Conservation (phyloP, 2,329 filamentous ascomycete species). For the Claviceps quebecensis region DNA sequence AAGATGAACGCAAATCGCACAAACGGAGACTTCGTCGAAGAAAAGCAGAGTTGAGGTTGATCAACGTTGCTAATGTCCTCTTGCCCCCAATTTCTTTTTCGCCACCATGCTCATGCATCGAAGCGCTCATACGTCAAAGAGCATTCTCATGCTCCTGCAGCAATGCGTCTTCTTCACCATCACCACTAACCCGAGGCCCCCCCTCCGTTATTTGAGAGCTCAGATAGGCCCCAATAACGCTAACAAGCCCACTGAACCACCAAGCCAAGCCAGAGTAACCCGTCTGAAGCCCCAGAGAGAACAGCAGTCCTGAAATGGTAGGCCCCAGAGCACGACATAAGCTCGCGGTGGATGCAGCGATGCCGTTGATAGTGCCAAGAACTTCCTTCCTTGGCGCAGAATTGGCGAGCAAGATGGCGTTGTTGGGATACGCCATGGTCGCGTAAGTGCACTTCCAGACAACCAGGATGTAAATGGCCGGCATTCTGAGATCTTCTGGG, state of each 20-base stretch:
- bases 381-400: conserved; percentile 72
- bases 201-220: conserved; percentile 63
- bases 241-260: conserved; percentile 78
- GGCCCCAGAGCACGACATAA: conserved; percentile 80
- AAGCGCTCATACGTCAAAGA: conserved; percentile 12
- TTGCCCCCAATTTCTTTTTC: too few species aligned
- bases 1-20: too few species aligned
- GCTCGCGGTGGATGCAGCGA: conserved; percentile 82
- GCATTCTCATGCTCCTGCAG: conserved; percentile 19
- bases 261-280: conserved; percentile 83
- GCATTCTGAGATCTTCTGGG: conserved; percentile 54
- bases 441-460: conserved; percentile 90
- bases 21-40: too few species aligned
- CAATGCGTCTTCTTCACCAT: conserved; percentile 26
- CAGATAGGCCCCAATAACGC: conserved; percentile 58
- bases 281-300: conserved; percentile 61
- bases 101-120: neutral
- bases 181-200: conserved; percentile 26
- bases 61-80: neutral
- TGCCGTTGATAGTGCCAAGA: conserved; percentile 83
- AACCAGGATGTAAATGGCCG: conserved; percentile 63
- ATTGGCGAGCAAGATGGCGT: conserved; percentile 79
- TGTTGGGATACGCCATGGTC: conserved; percentile 81
- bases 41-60: neutral
- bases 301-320: conserved; percentile 72